A percentile compares a stretch with the other conserved stretches of the same genome.
Evolutionary conservation across 179 eudicot species (phyloP).

Genomic region (Camellia oleifera): DNA sequence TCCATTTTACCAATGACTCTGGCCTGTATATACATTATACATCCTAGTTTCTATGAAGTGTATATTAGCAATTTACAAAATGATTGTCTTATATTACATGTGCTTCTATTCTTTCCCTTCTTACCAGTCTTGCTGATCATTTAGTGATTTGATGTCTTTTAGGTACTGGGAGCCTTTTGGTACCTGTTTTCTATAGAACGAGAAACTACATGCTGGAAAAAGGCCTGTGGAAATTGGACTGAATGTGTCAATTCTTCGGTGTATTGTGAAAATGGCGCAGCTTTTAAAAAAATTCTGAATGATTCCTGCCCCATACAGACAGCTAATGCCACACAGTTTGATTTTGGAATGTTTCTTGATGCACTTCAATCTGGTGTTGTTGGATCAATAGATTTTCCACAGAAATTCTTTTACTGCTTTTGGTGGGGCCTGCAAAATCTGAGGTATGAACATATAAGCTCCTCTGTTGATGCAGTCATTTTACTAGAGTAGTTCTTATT

Average conservation of each 20-base stretch:
- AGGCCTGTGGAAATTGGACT: slow-evolving; percentile 34
- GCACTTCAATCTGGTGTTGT: slow-evolving; percentile 68
- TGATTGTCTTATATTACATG: not conserved
- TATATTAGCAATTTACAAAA: not conserved
- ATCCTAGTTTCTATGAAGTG: not conserved
- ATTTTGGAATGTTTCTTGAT: slow-evolving; percentile 68
- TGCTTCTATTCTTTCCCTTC: not conserved
- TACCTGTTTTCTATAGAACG: slow-evolving; percentile 75
- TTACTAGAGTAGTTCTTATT: not conserved
- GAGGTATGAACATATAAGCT: slow-evolving; percentile 45
- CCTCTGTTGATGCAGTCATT: not conserved
- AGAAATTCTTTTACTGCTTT: slow-evolving; percentile 76
- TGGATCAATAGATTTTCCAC: slow-evolving; percentile 56
- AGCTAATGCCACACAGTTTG: slow-evolving; percentile 26
- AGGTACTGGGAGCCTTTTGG: slow-evolving; percentile 77
- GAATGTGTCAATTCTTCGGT: slow-evolving; percentile 31
- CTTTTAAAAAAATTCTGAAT: slow-evolving; percentile 30
- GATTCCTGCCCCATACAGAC: slow-evolving; percentile 45
- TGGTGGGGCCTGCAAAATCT: slow-evolving; percentile 94
- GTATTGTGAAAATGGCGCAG: slow-evolving; percentile 32
- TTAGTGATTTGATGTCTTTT: slow-evolving; percentile 10
- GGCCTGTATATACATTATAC: not conserved
- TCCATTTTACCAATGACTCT: not conserved
- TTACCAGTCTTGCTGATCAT: not conserved
- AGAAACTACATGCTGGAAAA: slow-evolving; percentile 63